Base-by-base conservation (phyloP, 2,329 filamentous ascomycete genomes). In the Xylaria sp. region DNA sequence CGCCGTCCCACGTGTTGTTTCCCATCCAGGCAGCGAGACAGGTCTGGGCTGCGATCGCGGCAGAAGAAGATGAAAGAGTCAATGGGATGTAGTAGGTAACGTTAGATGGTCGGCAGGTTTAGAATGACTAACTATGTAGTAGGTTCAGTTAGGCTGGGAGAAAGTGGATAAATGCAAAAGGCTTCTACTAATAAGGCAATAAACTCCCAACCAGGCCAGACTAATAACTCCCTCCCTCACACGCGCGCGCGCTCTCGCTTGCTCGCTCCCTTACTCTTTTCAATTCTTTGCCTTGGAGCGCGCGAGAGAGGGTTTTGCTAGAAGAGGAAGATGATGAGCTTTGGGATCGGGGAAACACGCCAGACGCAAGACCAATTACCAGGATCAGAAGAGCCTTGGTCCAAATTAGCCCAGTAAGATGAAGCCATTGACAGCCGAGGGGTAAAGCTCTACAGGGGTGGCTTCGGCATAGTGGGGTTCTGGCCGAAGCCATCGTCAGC, bases 321-420 rank as follows among this genome's bases (percentile, higher is more conserved):
- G 46, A 51, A 50, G 52, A 51, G 54, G 56, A 57, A 55, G 48
- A 48, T 45, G 55, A 59, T 45, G 38, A 51, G 41, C 54, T 38
- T 62, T 39, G 44, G 53, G 38, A 52, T 62, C 57, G 59, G 59
- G 57, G 54, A 60, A 62, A 60, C 57, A 62, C 59, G 59, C 59
- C 57, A 60, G 48, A 50, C 50, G 52, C 52, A 57, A 52, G 48
- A 40, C 53, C 42, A 50, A 50, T 48, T 48, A 44, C 58, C 58
- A 60, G 51, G 43, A 44, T 55, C 34, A 53, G 41, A 58, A 38
- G 45, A 40, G 38, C 52, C 54, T 52, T 52, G 58, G 52, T 52
- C 55, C 58, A 58, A 48, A 49, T 60, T 57, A 56, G 56, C 52
- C 59, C 59, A 62, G 57, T 62, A 60, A 53, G 54, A 56, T 56